Base-by-base conservation (phyloP, 2,329 filamentous ascomycete genomes). In the Diaporthe caulivora region DNA sequence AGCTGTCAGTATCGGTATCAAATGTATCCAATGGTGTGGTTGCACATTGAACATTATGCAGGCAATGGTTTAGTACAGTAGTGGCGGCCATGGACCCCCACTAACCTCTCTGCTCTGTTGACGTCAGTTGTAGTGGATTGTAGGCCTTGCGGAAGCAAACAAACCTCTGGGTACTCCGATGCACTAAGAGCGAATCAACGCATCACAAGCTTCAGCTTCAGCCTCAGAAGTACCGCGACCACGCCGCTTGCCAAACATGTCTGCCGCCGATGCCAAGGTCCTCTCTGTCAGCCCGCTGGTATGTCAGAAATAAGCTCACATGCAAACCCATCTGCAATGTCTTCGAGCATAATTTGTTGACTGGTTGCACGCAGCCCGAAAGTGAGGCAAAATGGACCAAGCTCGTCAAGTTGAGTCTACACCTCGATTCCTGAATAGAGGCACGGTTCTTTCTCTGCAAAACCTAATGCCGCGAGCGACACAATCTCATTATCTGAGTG, bases 341-440 rank as follows among this genome's bases (percentile, higher is more conserved):
- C 29, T 26, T 24, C 55, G 71, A 67, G 64, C 60, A 26, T 53
- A 18, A 24, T 31, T 21, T 54, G 40, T 51, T 24, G 13, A 34
- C 51, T 74, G 2, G 69, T 47, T n/a, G 58, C 24, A 11, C 29
- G 53, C 73, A 90, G 88, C 77, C 83, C 42, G 83, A 87, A 31
- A 81, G 78, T 15, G 88, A 92, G 72, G 90, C 90, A 26, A 85
- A 84, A 77, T 92, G 90, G 90, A 88, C 88, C 42, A 90, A 87
- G 77, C 84, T 92, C 9, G 84, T 89, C 76, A 88, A 89, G 89
- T 91, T 84, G 75, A 82, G 77, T 75, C 24, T 8, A 4, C 49
- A 34, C 34, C 34, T 34, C 34, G 34, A 34, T 9, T 9, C 34
- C 34, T 34, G 34, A 34, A 34, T 9, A 5, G 5, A 9, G 9